Evolutionary conservation across 352 stramenopile genomes (phyloP), one percentile per base, ranked within the genome.

Genomic region (Aphanomyces euteiches): DNA sequence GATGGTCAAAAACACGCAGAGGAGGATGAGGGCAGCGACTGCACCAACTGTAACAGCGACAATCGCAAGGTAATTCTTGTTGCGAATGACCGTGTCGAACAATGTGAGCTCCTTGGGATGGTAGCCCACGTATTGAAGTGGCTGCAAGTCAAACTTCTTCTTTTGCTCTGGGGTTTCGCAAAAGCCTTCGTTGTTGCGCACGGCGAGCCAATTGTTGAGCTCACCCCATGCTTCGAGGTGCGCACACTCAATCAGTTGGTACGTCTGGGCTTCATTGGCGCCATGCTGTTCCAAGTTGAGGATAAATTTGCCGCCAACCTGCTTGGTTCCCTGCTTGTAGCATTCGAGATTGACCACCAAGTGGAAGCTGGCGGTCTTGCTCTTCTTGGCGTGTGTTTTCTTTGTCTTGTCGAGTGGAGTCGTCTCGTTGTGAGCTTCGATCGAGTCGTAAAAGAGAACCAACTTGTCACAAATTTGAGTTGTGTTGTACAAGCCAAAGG

Each of bases 31-130:
- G 8, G 47, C 59, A 10, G n/a, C 59, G 21, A 41, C 54, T 5
- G 59, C 59, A 7, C 59, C 59, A 1, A 58, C 59, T 36, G 54
- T 2, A 12, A 40, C 21, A 7, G 59, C 59, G 5, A 67, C 59
- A 56, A 67, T 67, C 15, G 59, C 59, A 21, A 67, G 21, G 47
- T 67, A 67, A 40, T 67, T 67, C 40, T 67, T 67, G 47, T 67
- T 67, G 59, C 59, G 59, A 19, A 67, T 40, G 17, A 67, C 47
- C 5, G 59, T 67, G 47, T 67, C 59, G 10, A 67, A 17, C 5
- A 67, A 17, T 10, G 59, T 57, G 13, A 67, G 59, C 19, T 40
- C 28, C 47, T 67, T 67, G 41, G 59, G 17, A 7, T 67, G 59
- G 38, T 67, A 67, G 3, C 54, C 17, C 15, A 67, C 59, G 19